Conservation (phyloP, 345 rosid genomes). For the Eucalyptus cladocalyx region DNA sequence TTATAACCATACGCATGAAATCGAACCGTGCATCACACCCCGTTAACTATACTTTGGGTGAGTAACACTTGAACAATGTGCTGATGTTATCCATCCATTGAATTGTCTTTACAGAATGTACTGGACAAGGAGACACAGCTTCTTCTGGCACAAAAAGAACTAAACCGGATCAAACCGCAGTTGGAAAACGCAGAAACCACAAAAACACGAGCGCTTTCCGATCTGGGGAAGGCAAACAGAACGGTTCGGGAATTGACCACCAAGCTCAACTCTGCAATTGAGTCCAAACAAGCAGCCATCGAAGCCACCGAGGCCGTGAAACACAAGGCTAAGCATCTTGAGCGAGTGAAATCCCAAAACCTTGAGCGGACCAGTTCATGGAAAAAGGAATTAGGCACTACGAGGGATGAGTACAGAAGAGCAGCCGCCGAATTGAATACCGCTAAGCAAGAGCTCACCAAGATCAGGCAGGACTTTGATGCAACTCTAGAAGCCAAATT, state of each 20-base stretch:
- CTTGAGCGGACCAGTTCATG: conserved; percentile 9
- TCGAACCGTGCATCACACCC: background rate
- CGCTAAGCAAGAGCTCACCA: conserved; percentile 60
- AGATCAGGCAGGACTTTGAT: conserved; percentile 68
- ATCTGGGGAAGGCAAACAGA: background rate
- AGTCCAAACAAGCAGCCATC: conserved; percentile 5
- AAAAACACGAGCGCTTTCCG: background rate
- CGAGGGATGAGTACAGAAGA: conserved; percentile 41
- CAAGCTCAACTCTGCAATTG: conserved; percentile 1
- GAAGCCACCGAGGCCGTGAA: conserved; percentile 3
- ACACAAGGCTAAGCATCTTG: conserved; percentile 35
- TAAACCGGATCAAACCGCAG: background rate
- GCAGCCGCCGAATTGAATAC: conserved; percentile 40
- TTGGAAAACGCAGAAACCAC: conserved; percentile 1
- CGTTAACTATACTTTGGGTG: background rate
- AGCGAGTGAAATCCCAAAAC: conserved; percentile 30
- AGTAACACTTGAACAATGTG: background rate
- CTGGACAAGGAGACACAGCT: conserved; percentile 13
- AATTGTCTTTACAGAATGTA: conserved; percentile 7
- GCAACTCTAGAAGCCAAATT: conserved; percentile 49
- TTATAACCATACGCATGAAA: background rate
- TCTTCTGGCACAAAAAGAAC: background rate
- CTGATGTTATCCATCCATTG: background rate
- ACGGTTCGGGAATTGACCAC: conserved; percentile 2
- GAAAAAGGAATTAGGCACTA: conserved; percentile 36